phyloP scores from a whole-genome alignment of 345 rosid species.

The Euphorbia lathyris region DNA sequence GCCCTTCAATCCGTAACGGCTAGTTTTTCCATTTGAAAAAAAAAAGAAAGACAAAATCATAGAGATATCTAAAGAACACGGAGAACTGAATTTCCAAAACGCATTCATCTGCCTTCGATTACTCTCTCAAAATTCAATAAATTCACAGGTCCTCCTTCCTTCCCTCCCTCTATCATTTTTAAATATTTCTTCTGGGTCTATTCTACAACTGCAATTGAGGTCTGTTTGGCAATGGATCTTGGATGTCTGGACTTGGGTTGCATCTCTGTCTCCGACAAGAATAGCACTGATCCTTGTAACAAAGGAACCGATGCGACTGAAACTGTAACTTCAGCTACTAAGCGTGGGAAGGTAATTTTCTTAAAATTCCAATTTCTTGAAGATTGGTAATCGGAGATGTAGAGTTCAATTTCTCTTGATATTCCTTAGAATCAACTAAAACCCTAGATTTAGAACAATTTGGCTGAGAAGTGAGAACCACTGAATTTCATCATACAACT shows the following conservation, averaged over 20 bases:
- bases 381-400: too few species aligned
- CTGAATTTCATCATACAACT: neutral
- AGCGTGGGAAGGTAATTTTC: conserved; percentile 43
- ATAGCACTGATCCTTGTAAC: conserved; percentile 18
- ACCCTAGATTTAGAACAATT: neutral
- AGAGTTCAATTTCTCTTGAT: neutral
- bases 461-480: neutral
- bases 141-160: neutral
- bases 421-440: neutral
- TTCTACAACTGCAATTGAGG: neutral
- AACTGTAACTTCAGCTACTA: conserved; percentile 33
- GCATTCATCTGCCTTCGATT: too few species aligned
- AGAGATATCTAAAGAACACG: neutral
- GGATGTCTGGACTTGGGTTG: conserved; percentile 73
- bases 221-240: conserved; percentile 48
- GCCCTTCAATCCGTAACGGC: conserved; percentile 10
- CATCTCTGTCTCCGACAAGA: conserved; percentile 40
- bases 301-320: conserved; percentile 30
- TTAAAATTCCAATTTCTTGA: too few species aligned
- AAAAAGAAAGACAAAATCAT: neutral
- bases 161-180: neutral
- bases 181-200: neutral
- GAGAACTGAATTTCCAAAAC: neutral
- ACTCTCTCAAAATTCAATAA: neutral
- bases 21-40: conserved; percentile 1